Percentiles rank a stretch among this genome's conserved stretches.
Evolutionary conservation across 2,329 filamentous ascomycete genomes (phyloP).

Genomic region (Aspergillus glaucus): DNA sequence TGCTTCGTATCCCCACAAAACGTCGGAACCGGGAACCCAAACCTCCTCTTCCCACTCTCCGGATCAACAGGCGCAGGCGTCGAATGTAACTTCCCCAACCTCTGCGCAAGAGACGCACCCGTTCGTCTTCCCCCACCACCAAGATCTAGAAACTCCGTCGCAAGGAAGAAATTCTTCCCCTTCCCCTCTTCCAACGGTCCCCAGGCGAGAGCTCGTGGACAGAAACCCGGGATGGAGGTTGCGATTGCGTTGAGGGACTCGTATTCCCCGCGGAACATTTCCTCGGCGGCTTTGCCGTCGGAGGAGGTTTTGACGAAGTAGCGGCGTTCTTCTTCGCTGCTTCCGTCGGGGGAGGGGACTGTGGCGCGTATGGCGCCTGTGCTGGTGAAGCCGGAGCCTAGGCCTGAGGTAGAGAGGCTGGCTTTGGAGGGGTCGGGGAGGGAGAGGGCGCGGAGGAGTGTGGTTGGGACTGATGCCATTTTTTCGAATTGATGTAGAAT

Average conservation of each 20-base stretch:
- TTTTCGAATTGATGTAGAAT: not conserved
- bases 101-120: conserved; percentile 56
- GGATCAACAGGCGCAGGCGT: conserved; percentile 57
- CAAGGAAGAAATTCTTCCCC: conserved; percentile 47
- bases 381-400: conserved; percentile 40
- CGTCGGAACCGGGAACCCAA: conserved; percentile 78
- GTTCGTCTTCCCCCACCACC: conserved; percentile 43
- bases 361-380: conserved; percentile 35
- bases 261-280: conserved; percentile 62
- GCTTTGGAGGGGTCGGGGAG: conserved; percentile 29
- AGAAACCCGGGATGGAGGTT: conserved; percentile 63
- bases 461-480: conserved; percentile 26
- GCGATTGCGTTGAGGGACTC: conserved; percentile 78
- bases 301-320: conserved; percentile 39
- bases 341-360: conserved; percentile 15
- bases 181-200: conserved; percentile 50
- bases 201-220: conserved; percentile 67
- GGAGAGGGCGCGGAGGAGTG: conserved; percentile 34
- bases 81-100: conserved; percentile 72
- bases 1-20: conserved; percentile 83
- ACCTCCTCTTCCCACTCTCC: conserved; percentile 45
- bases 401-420: conserved; percentile 30
- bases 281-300: conserved; percentile 25
- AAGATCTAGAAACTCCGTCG: conserved; percentile 75
- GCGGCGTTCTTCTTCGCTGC: conserved; percentile 20